Percentiles rank a stretch among this genome's conserved stretches.
phyloP scores from a whole-genome alignment of 1,284 basidiomycete genomes.

The Cryptococcus neoformans region DNA sequence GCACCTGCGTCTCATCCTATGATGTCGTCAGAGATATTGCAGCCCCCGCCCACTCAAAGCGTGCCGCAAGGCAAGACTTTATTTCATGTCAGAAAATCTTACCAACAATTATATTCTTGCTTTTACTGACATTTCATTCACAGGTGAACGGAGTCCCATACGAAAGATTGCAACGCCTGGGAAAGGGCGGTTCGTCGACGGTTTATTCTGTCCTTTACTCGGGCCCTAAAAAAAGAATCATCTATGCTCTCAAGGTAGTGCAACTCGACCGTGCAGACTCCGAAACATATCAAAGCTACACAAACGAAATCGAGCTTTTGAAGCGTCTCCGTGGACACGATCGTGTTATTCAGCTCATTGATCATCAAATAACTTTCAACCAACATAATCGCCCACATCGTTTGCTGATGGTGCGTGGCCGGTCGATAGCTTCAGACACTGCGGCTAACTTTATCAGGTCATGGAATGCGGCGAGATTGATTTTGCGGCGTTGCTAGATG shows the following conservation, averaged over 20 bases:
- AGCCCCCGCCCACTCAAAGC: background rate
- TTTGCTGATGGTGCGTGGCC: slow-evolving; percentile 60
- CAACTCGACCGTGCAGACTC: slow-evolving; percentile 77
- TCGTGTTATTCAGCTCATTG: slow-evolving; percentile 82
- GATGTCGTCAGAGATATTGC: background rate
- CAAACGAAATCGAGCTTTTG: slow-evolving; percentile 87
- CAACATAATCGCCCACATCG: slow-evolving; percentile 61
- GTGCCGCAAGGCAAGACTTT: slow-evolving; percentile 16
- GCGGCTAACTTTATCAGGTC: slow-evolving; percentile 47
- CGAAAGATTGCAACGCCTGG: slow-evolving; percentile 77
- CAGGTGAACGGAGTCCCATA: slow-evolving; percentile 78
- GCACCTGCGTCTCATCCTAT: background rate
- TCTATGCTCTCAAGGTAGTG: slow-evolving; percentile 86
- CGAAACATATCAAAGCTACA: slow-evolving; percentile 85
- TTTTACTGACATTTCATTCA: background rate
- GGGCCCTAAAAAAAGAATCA: slow-evolving; percentile 58
- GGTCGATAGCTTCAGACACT: too few relatives aligned
- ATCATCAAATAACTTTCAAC: slow-evolving; percentile 68
- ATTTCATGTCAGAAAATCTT: slow-evolving; percentile 21
- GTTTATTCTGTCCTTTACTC: slow-evolving; percentile 80
- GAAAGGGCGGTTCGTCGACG: slow-evolving; percentile 88
- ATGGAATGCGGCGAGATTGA: slow-evolving; percentile 95
- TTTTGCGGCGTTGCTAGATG: slow-evolving; percentile 73
- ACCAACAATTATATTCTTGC: background rate
- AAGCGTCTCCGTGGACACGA: slow-evolving; percentile 82